A percentile compares a stretch with the other conserved stretches of the same genome.
phyloP scores from a whole-genome alignment of 495 filamentous ascomycete species.

The Alectoria sarmentosa region DNA sequence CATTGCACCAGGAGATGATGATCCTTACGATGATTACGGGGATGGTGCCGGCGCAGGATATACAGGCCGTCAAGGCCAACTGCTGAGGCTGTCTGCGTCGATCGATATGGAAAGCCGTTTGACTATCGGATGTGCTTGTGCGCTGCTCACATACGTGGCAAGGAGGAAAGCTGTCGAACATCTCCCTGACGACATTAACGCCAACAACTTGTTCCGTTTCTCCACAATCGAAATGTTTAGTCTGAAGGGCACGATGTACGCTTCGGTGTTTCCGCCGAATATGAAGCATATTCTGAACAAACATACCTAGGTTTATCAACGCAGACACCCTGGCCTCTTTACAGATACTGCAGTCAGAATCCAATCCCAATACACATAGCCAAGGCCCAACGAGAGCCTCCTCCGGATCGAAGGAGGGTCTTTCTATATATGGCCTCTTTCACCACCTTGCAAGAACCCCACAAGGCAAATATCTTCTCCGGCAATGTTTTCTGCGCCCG shows the following conservation, averaged over 20 bases:
- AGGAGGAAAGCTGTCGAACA: slow-evolving; percentile 57
- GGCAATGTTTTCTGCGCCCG: slow-evolving; percentile 80
- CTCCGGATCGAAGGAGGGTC: slow-evolving; percentile 72
- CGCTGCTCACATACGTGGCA: slow-evolving; percentile 72
- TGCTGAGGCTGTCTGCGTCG: slow-evolving; percentile 63
- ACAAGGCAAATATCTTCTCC: slow-evolving; percentile 69
- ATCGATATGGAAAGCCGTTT: slow-evolving; percentile 74
- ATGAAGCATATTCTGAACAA: slow-evolving; percentile 15
- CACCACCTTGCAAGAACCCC: slow-evolving; percentile 70
- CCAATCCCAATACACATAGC: slow-evolving; percentile 76
- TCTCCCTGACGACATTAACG: slow-evolving; percentile 47
- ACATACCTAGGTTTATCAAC: slow-evolving; percentile 59
- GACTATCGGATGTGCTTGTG: slow-evolving; percentile 77
- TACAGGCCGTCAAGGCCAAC: slow-evolving; percentile 50
- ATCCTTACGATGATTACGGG: slow-evolving; percentile 39
- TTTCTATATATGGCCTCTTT: slow-evolving; percentile 86
- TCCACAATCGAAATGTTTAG: slow-evolving; percentile 69
- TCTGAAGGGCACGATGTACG: slow-evolving; percentile 66
- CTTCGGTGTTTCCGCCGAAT: neutral
- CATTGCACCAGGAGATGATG: slow-evolving; percentile 50
- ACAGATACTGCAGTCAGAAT: slow-evolving; percentile 79
- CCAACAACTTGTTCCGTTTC: slow-evolving; percentile 48
- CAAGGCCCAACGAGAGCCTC: slow-evolving; percentile 63
- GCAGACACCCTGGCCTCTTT: slow-evolving; percentile 72
- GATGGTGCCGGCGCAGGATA: slow-evolving; percentile 42